Evolutionary conservation across 495 filamentous ascomycete species (phyloP).

Genomic region (Sordaria brevicollis): DNA sequence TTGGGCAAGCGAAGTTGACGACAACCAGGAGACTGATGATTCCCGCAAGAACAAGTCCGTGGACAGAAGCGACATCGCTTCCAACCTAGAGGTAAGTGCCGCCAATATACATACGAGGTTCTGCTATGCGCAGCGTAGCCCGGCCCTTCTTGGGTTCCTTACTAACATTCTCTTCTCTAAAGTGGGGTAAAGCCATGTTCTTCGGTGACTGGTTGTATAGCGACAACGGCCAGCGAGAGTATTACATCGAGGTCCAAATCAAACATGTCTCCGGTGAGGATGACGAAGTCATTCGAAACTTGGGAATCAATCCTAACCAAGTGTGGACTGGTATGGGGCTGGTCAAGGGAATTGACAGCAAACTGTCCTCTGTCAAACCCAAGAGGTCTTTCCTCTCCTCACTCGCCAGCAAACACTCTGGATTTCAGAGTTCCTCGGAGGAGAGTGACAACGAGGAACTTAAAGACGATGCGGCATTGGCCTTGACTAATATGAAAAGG

Average conservation of each 20-base stretch:
- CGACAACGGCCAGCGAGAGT: conserved; percentile 3
- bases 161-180: background rate
- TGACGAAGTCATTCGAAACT: conserved; percentile 1
- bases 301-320: conserved; percentile 6
- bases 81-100: background rate
- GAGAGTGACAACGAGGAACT: background rate
- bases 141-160: background rate
- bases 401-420: background rate
- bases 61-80: background rate
- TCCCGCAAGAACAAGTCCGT: background rate
- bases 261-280: conserved; percentile 18
- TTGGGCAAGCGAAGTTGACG: conserved; percentile 1
- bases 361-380: background rate
- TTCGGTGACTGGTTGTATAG: conserved; percentile 12
- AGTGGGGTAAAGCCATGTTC: conserved; percentile 15
- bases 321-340: background rate
- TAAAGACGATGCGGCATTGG: background rate
- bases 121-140: background rate
- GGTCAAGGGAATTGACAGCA: background rate
- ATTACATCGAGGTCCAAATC: conserved; percentile 18
- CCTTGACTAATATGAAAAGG: background rate
- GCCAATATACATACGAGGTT: background rate
- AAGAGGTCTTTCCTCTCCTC: background rate
- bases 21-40: background rate
- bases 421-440: background rate